These are phyloP conservation scores for Leptoxyphium fumago DNA, from an alignment of 2,329 filamentous ascomycete genomes.

Conservation along the genomic window DNA sequence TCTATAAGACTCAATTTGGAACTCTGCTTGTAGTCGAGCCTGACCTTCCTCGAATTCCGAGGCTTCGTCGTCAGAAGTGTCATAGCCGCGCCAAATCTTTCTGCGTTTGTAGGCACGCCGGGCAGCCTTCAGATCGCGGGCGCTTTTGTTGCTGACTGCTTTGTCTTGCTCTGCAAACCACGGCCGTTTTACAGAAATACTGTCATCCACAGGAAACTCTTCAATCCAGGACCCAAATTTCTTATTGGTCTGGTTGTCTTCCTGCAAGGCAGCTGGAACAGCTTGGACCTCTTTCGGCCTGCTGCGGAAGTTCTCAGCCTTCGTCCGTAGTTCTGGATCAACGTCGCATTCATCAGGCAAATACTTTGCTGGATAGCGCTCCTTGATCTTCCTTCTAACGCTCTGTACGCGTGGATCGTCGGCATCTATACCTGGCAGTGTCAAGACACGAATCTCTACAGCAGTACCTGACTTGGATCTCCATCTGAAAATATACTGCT, in stretches of 20 bases:
- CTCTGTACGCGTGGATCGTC: slow-evolving; percentile 53
- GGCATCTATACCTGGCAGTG: slow-evolving; percentile 50
- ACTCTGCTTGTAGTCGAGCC: slow-evolving; percentile 4
- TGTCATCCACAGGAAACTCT: not conserved
- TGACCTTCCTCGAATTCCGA: slow-evolving; percentile 1
- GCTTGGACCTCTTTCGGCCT: not conserved
- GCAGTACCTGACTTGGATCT: slow-evolving; percentile 31
- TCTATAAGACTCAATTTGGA: slow-evolving; percentile 10
- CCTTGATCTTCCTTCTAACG: slow-evolving; percentile 35
- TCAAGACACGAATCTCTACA: slow-evolving; percentile 36
- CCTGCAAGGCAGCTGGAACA: not conserved
- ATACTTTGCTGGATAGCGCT: slow-evolving; percentile 27
- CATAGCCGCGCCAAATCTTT: not conserved
- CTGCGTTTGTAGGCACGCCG: too few relatives aligned
- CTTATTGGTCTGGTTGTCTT: not conserved
- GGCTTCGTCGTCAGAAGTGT: not conserved
- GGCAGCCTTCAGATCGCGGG: too few relatives aligned
- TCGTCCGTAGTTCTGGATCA: slow-evolving; percentile 13
- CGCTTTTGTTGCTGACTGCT: too few relatives aligned
- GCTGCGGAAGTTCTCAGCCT: not conserved
- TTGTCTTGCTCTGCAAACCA: not conserved
- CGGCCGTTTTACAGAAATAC: not conserved
- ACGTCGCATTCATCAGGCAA: slow-evolving; percentile 29
- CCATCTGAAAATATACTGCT: slow-evolving; percentile 38
- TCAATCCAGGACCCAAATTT: not conserved